Base-by-base conservation (phyloP, 805 yeast genomes). In the Wilhelminamyces savonicus region DNA sequence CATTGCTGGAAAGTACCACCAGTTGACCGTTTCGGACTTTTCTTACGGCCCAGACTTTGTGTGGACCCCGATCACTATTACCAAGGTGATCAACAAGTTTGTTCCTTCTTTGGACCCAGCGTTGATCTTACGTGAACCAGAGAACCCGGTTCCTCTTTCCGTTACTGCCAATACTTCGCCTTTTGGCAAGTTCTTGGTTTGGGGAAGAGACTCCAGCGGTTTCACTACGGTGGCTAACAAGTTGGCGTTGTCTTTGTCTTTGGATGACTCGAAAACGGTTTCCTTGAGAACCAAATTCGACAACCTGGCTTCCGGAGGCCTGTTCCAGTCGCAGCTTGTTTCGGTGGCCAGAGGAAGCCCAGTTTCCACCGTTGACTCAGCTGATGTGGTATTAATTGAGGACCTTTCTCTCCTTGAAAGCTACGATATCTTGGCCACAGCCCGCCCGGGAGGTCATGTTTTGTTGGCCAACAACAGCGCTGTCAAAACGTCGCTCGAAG, bases 261-360 rank as follows among this genome's bases (percentile, higher is more conserved):
- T 82, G 47, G 80, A 74, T 43, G 72, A 71, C 35, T 50, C 66
- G 29, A 62, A 73, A 34, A 48, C 56, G 24, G 69, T 81, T 33
- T 57, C 69, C 30, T 70, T 74, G 52, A 69, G 82, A 52, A 70
- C 82, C 29, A 74, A 73, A 47, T 85, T 65, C 46, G 95, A 90
- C 54, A 87, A 84, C 53, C 51, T 67, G 21, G 62, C 75, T 11
- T 73, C 71, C 29, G 90, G 88, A 21, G 97, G 97, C 38, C 50
- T 74, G 7, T 77, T 78, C 52, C 84, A 81, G 54, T 71, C 87
- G 22, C 83, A 80, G 47, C 60, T 82, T 29, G 55, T 64, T 16
- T 59, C 70, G 5, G 19, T 35, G 13, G 27, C 25, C 7, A 16
- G 21, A n/a, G 19, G 26, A 9, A 23, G 23, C 7, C 27, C 33